These are phyloP conservation scores for Castanospermum australe DNA, from an alignment of 306 rosid genomes.

Conservation along the genomic window DNA sequence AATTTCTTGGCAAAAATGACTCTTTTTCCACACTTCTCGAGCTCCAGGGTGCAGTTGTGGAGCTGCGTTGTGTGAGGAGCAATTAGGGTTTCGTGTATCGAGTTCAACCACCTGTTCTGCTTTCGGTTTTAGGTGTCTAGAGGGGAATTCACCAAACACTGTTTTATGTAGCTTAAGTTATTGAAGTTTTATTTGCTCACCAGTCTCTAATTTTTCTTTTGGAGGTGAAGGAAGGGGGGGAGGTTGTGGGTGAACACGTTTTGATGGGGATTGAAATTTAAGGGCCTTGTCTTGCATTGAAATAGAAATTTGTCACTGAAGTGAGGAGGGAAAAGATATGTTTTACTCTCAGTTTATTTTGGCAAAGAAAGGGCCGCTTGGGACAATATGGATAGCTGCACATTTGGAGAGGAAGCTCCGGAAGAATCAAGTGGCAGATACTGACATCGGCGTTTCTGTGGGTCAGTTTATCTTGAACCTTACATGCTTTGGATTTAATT, in stretches of 20 bases:
- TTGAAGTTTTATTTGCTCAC: neutral
- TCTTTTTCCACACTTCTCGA: neutral
- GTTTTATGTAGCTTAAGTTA: neutral
- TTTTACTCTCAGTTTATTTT: slow-evolving; percentile 98
- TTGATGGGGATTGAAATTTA: slow-evolving; percentile 21
- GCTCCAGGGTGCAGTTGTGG: neutral
- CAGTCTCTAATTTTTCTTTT: neutral
- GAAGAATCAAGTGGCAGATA: slow-evolving; percentile 98
- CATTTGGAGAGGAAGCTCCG: slow-evolving; percentile 99
- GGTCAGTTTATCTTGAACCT: slow-evolving; percentile 54
- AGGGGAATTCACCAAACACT: neutral
- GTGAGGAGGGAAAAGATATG: slow-evolving; percentile 51
- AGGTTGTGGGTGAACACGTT: too few species aligned
- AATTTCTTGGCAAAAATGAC: neutral
- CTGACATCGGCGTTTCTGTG: slow-evolving; percentile 95
- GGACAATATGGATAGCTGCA: slow-evolving; percentile 99
- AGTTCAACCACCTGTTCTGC: neutral
- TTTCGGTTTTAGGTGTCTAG: neutral
- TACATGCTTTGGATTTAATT: neutral
- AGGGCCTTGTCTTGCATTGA: slow-evolving; percentile 25
- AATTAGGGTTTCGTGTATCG: slow-evolving; percentile 13
- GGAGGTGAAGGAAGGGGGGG: too few species aligned
- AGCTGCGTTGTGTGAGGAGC: neutral
- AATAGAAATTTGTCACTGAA: slow-evolving; percentile 18
- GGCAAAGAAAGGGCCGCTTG: slow-evolving; percentile 99